Evolutionary conservation across 345 rosid genomes (phyloP).

Genomic region (Angophora floribunda): DNA sequence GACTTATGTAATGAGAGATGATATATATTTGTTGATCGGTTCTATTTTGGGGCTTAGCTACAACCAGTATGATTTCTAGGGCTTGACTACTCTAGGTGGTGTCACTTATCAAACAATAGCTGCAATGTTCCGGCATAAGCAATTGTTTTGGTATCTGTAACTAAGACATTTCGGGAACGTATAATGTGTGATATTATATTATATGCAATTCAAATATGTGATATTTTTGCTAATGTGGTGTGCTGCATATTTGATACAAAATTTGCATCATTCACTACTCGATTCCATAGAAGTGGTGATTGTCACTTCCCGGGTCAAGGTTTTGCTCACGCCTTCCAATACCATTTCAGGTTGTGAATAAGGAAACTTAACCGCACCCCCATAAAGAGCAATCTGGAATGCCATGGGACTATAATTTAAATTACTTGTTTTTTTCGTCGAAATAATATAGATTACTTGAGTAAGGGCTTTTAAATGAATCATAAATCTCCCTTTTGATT

Average conservation of each 20-base stretch:
- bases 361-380: background rate
- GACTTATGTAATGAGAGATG: no score
- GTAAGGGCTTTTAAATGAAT: background rate
- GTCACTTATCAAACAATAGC: no score
- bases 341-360: rapidly evolving
- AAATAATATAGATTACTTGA: background rate
- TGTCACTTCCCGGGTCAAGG: rapidly evolving
- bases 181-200: no score
- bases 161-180: no score
- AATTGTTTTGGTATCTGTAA: no score
- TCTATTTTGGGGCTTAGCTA: no score
- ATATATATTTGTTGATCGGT: no score
- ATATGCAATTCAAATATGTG: background rate
- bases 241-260: background rate
- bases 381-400: rapidly evolving
- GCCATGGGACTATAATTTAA: rapidly evolving
- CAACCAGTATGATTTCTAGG: no score
- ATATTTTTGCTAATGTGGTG: background rate
- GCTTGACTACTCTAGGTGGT: no score
- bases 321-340: background rate
- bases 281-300: background rate
- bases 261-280: background rate
- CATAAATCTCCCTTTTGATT: no score
- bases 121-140: no score
- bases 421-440: no score